These are phyloP conservation scores for Physcomitrellopsis africana DNA, from an alignment of 225 moss, liverwort and hornwort species.

Conservation along the genomic window DNA sequence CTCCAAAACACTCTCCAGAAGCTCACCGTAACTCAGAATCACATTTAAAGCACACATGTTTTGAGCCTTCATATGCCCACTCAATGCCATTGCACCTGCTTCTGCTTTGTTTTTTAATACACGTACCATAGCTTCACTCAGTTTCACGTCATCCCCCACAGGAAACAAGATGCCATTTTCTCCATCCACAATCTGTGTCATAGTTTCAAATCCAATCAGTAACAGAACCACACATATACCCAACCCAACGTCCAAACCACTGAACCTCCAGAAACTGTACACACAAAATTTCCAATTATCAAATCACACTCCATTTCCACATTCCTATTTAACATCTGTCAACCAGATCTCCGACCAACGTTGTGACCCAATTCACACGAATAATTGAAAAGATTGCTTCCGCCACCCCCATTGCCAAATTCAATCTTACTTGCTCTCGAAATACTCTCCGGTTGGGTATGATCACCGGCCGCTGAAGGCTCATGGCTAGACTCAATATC, in stretches of 20 bases:
- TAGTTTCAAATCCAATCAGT: constrained; percentile 14
- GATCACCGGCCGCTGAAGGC: constrained; percentile 77
- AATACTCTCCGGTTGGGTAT: constrained; percentile 67
- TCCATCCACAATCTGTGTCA: constrained; percentile 71
- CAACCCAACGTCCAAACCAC: constrained; percentile 17
- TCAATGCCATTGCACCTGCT: constrained; percentile 48
- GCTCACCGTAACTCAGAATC: constrained; percentile 65
- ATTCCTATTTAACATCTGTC: neutral
- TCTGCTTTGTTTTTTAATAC: constrained; percentile 44
- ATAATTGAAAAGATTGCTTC: neutral
- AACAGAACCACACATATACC: neutral
- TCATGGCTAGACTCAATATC: constrained; percentile 75
- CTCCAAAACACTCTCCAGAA: constrained; percentile 79
- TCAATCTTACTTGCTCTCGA: constrained; percentile 71
- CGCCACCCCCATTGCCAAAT: constrained; percentile 9
- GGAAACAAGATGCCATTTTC: constrained; percentile 68
- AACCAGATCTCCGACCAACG: too few relatives aligned
- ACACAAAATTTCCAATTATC: constrained; percentile 11
- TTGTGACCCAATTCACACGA: neutral
- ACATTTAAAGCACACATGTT: constrained; percentile 62
- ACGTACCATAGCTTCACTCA: constrained; percentile 59
- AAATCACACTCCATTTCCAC: neutral
- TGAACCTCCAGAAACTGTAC: neutral
- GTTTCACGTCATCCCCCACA: constrained; percentile 68
- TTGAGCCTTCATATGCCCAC: constrained; percentile 60